Base-by-base conservation (phyloP, 2,329 filamentous ascomycete genomes). In the Rhynchosporium agropyri region DNA sequence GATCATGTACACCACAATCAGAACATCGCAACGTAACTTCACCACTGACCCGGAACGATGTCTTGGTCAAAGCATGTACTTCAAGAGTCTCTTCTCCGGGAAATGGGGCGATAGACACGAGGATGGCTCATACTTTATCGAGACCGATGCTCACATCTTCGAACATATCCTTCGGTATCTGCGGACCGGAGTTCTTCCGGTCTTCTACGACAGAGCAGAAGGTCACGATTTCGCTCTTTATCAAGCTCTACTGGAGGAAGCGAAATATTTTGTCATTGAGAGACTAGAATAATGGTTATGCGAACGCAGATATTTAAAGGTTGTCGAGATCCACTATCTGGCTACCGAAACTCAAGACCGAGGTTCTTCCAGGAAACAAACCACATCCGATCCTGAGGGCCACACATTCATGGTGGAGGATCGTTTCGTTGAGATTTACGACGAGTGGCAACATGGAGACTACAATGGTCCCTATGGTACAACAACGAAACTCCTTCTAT, bases 271-370 rank as follows among this genome's bases (percentile, higher is more conserved):
- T 12, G 26, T 15, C 10, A 50, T 50, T 33, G 9, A 50, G 33
- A 50, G 48, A 33, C 48, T 50, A 50, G 48, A 50, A 33, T 31
- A 33, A 50, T 50, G 26, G 48, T 15, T 50, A 33, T 33, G 10
- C 28, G 48, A 50, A 50, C 28, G 48, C 10, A 50, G 33, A 50
- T 50, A 50, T 50, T 50, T 50, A 7, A 29, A 50, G 28, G 48
- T 50, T 50, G 4, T 50, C 48, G 10, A 50, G 33, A 50, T 50
- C 48, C 10, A 50, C 33, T 50, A 31, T 50, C 6, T 50, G 10
- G 53, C 12, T 64, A 69, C 66, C 60, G 63, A 28, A 67, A 68
- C 56, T 64, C 64, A 12, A 65, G 46, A 49, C 46, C 46, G 46
- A 49, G 46, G 13, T 1, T 29, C 3, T 29, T 49, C 9, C 46